Evolutionary conservation across 2,329 filamentous ascomycete species (phyloP), one percentile per base, ranked within the genome.

Genomic region (Colletotrichum tofieldiae): DNA sequence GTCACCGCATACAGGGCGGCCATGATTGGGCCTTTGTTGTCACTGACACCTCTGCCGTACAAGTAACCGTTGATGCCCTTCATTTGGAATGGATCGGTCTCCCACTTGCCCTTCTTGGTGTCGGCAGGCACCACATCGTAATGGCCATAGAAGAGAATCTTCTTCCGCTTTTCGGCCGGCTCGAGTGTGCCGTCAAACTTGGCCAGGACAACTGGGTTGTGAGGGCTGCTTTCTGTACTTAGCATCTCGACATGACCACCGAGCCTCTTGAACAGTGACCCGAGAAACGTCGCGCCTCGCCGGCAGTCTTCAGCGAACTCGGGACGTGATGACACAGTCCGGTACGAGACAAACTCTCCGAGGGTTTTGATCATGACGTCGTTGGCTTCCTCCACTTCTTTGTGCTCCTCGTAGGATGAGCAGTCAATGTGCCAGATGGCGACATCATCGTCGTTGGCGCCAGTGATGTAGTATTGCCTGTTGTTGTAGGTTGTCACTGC

Each of bases 91-190:
- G 96, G 97, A 74, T 98, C 94, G 1, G 91, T 91, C 49, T 90
- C 88, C 96, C 96, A 99, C 76, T 94, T 96, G 47, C 90, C 89
- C 69, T 92, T 91, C 74, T 93, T 93, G 47, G 93, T 92, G 75
- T 98, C 94, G 0, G 96, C 96, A 0, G 95, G 90, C 4, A 99
- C 96, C 2, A 99, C 95, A 79, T 99, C 96, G 84, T 99, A 99
- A 80, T 99, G 96, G 0, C 97, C 96, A 78, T 99, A 99, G 80
- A 99, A 99, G 0, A 99, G 85, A 11, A 98, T 94, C 39, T 94
- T 95, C 83, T 96, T 98, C 23, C 94, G 89, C 35, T 90, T 86
- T 35, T 89, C 87, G 0, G 89, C 84, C 1, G 91, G 89, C 14
- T 90, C 87, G 72, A 88, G 90, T 81, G 92, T 96, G 5, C 93